phyloP scores from a whole-genome alignment of 352 stramenopile species.

The Globisporangium carolinianum region DNA sequence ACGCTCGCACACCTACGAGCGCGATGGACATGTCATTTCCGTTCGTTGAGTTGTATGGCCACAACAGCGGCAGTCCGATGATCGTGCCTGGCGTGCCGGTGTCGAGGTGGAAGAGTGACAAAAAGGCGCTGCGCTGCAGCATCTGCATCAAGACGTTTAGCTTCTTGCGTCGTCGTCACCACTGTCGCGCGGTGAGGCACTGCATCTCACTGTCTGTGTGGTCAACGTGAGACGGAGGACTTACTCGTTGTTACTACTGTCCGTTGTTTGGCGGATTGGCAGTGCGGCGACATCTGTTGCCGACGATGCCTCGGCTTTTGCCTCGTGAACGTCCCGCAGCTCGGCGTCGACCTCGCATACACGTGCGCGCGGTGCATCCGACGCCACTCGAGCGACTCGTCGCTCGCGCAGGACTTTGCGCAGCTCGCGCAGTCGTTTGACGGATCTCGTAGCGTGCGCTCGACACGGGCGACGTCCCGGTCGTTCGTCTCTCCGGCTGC shows the following conservation, averaged over 20 bases:
- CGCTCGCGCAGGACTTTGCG: constrained; percentile 38
- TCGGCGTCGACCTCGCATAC: constrained; percentile 59
- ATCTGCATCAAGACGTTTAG: constrained; percentile 67
- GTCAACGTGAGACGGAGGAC: background rate
- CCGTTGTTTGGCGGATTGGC: constrained; percentile 15
- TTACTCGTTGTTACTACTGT: background rate
- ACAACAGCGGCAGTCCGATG: constrained; percentile 19
- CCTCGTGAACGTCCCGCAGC: constrained; percentile 54
- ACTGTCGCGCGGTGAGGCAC: constrained; percentile 53
- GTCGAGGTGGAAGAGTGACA: constrained; percentile 45
- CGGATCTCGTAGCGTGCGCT: constrained; percentile 12
- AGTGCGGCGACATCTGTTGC: constrained; percentile 74
- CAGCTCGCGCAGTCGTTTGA: constrained; percentile 32
- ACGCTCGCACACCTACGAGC: too few relatives aligned
- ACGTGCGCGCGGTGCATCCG: constrained; percentile 58
- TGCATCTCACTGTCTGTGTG: background rate
- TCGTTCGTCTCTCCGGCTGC: constrained; percentile 6
- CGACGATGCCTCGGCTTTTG: constrained; percentile 58
- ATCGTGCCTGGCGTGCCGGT: constrained; percentile 46
- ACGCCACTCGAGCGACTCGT: constrained; percentile 36
- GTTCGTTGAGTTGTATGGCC: constrained; percentile 36
- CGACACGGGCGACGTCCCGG: constrained; percentile 8
- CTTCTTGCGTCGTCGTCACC: constrained; percentile 55
- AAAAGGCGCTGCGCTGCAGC: constrained; percentile 34
- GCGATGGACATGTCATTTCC: constrained; percentile 41